These are phyloP conservation scores for Fusarium ramigenum DNA, from an alignment of 2,329 filamentous ascomycete species.

Conservation along the genomic window DNA sequence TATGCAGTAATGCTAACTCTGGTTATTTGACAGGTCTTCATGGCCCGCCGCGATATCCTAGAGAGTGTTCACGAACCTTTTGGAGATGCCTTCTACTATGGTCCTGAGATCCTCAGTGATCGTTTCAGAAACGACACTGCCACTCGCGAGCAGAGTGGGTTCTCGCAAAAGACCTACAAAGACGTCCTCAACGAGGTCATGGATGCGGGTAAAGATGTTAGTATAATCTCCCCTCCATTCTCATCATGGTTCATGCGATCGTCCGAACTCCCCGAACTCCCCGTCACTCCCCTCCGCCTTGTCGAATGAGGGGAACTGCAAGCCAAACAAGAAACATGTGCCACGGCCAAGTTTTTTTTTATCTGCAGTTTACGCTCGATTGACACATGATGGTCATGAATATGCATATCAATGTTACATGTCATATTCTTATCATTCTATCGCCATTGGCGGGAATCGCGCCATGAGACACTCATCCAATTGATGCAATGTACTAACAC, in stretches of 20 bases:
- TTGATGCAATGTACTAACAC: slow-evolving; percentile 38
- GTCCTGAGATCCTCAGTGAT: slow-evolving; percentile 84
- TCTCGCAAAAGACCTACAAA: slow-evolving; percentile 74
- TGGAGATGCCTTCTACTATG: slow-evolving; percentile 95
- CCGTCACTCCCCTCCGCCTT: slow-evolving; percentile 26
- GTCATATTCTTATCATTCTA: background rate
- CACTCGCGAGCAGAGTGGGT: slow-evolving; percentile 69
- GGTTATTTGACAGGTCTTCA: slow-evolving; percentile 76
- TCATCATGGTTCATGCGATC: slow-evolving; percentile 19
- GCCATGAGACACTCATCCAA: background rate
- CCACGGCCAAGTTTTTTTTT: slow-evolving; percentile 7
- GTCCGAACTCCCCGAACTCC: slow-evolving; percentile 33
- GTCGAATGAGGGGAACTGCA: slow-evolving; percentile 15
- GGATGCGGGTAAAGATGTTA: slow-evolving; percentile 77
- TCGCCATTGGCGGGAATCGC: background rate
- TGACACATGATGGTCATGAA: background rate
- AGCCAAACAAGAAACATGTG: slow-evolving; percentile 6
- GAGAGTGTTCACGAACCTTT: slow-evolving; percentile 94
- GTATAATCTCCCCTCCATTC: slow-evolving; percentile 35
- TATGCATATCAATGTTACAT: slow-evolving; percentile 1
- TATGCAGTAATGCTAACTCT: slow-evolving; percentile 5
- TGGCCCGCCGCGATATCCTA: slow-evolving; percentile 86
- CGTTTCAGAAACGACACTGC: slow-evolving; percentile 77
- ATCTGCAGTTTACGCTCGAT: background rate
- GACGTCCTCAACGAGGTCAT: slow-evolving; percentile 82